Base-by-base conservation (phyloP, 352 stramenopile species). In the Globisporangium lucens region DNA sequence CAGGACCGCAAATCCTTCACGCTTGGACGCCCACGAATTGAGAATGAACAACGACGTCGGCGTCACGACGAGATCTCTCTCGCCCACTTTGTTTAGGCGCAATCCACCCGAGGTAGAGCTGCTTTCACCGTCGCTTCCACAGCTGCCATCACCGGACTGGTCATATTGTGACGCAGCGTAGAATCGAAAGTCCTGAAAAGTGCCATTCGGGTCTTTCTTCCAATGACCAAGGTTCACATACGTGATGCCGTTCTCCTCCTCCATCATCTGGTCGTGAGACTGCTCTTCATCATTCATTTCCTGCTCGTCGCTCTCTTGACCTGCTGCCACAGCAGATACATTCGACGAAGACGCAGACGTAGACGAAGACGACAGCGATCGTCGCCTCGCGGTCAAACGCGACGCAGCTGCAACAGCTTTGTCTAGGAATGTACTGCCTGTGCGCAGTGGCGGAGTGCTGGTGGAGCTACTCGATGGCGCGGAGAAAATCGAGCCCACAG, bases 11-110 rank as follows among this genome's bases (percentile, higher is more conserved):
- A 75, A 80, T 0, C 77, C 77, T 38, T 89, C 77, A 2, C 71
- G 77, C 13, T 68, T 78, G 24, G 76, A 75, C 35, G 61, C 69
- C 71, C 73, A 83, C 58, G 75, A 70, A 57, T 86, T 80, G 1
- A 89, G 62, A 17, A 86, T 51, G 15, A 91, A 65, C 29, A 91
- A 56, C 24, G 78, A 63, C 4, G 74, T 81, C 9, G 72, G 75
- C 0, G 83, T 90, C 30, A 95, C 74, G 12, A 95, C 83, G 13
- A 95, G 73, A 46, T 95, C 83, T 15, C 87, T 79, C 53, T 89
- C 76, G 3, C 83, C 83, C 2, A 90, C 66, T 22, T 74, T 70
- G 41, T 75, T 56, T 6, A 77, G 55, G 35, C 36, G 65, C 4
- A 47, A 35, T 15, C 35, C 61, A 35, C 13, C n/a, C 33, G 7